Evolutionary conservation across 2,329 filamentous ascomycete genomes (phyloP).

Genomic region (Cylindrodendrum hubeiense): DNA sequence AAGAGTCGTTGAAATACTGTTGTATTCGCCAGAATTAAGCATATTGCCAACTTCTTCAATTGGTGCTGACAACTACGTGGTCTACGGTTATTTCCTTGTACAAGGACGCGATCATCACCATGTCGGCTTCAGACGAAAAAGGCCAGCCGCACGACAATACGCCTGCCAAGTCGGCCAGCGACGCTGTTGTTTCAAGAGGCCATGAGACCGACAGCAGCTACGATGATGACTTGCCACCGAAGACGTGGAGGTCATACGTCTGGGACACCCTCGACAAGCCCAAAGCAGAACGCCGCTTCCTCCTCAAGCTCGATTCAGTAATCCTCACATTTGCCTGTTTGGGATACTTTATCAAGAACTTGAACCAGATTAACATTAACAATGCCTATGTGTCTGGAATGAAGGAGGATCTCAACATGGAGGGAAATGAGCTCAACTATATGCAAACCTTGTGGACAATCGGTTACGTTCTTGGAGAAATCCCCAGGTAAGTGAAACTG

Average conservation of each 20-base stretch:
- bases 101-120: not conserved
- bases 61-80: not conserved
- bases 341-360: slow-evolving; percentile 55
- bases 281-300: slow-evolving; percentile 53
- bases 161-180: slow-evolving; percentile 21
- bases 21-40: not conserved
- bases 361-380: slow-evolving; percentile 51
- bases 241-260: slow-evolving; percentile 61
- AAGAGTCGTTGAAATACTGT: not conserved
- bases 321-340: slow-evolving; percentile 53
- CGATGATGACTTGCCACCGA: slow-evolving; percentile 44
- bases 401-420: slow-evolving; percentile 65
- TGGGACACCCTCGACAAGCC: slow-evolving; percentile 62
- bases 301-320: slow-evolving; percentile 58
- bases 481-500: slow-evolving; percentile 46
- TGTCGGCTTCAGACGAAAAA: slow-evolving; percentile 23
- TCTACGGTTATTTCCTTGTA: not conserved
- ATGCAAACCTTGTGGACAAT: slow-evolving; percentile 66
- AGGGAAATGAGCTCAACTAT: slow-evolving; percentile 62
- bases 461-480: slow-evolving; percentile 67
- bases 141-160: slow-evolving; percentile 4
- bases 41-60: not conserved
- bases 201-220: slow-evolving; percentile 29
- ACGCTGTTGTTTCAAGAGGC: slow-evolving; percentile 17
- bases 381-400: slow-evolving; percentile 57